These are phyloP conservation scores for Lineolata rhizophorae DNA, from an alignment of 495 filamentous ascomycete genomes.

Conservation along the genomic window DNA sequence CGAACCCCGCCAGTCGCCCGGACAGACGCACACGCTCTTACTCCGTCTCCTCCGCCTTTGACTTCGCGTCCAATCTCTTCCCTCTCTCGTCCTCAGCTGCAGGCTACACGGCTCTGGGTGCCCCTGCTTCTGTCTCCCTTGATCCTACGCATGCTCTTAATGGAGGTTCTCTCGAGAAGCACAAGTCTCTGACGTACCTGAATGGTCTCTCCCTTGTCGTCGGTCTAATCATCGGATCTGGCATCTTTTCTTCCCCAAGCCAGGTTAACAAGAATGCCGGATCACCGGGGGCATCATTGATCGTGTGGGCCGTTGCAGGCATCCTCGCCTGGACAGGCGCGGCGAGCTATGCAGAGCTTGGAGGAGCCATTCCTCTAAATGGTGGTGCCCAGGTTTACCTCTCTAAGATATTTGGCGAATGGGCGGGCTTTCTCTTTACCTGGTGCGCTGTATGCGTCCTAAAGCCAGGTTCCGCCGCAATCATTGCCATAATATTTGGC, in stretches of 20 bases:
- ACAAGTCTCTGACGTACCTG: constrained; percentile 85
- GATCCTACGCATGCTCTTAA: constrained; percentile 26
- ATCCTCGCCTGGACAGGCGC: constrained; percentile 90
- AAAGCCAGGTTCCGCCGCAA: constrained; percentile 81
- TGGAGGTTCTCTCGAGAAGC: constrained; percentile 54
- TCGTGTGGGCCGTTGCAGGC: constrained; percentile 81
- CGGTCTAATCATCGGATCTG: constrained; percentile 88
- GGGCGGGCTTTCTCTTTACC: constrained; percentile 78
- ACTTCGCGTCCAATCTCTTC: constrained; percentile 78
- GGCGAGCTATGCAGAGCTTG: constrained; percentile 87
- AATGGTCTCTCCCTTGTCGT: constrained; percentile 83
- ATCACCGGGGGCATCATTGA: constrained; percentile 72
- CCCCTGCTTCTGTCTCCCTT: constrained; percentile 30
- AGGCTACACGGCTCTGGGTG: constrained; percentile 63
- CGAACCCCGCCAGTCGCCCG: constrained; percentile 23
- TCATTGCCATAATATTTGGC: constrained; percentile 93
- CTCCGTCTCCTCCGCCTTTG: constrained; percentile 77
- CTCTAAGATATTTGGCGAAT: constrained; percentile 85
- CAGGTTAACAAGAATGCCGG: constrained; percentile 87
- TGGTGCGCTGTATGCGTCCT: constrained; percentile 90
- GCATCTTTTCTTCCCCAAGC: constrained; percentile 87
- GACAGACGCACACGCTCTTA: constrained; percentile 44
- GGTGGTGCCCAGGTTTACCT: constrained; percentile 86
- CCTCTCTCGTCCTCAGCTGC: constrained; percentile 67
- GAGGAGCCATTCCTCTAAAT: constrained; percentile 87